Conservation (phyloP, 495 filamentous ascomycete species). For the Platismatia glauca region DNA sequence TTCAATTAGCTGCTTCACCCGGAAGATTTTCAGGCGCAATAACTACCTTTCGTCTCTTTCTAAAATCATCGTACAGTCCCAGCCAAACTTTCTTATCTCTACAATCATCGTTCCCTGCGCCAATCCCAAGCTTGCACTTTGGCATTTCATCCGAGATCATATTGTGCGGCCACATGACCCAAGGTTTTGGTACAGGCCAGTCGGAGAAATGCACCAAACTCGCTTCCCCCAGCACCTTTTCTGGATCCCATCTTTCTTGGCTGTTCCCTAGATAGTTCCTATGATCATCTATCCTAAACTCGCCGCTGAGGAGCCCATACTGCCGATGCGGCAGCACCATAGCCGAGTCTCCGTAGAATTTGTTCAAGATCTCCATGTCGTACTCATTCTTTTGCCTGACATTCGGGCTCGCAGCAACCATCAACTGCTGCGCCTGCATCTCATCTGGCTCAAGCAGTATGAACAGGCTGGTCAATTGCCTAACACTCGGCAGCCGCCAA, state of each 20-base stretch:
- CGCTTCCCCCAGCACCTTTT: conserved; percentile 52
- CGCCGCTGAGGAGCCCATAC: conserved; percentile 61
- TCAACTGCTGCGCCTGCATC: conserved; percentile 43
- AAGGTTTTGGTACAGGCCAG: conserved; percentile 66
- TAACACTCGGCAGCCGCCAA: conserved; percentile 50
- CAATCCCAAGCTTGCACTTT: conserved; percentile 40
- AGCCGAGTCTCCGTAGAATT: conserved; percentile 55
- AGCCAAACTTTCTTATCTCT: conserved; percentile 60
- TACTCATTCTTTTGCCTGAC: conserved; percentile 36
- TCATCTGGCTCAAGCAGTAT: conserved; percentile 56
- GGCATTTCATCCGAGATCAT: conserved; percentile 50
- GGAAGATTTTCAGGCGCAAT: not conserved
- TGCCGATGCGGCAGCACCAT: conserved; percentile 67
- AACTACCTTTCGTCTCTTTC: conserved; percentile 47
- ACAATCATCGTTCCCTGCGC: conserved; percentile 43
- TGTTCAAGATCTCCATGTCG: conserved; percentile 70
- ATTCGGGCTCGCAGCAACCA: conserved; percentile 32
- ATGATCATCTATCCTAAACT: conserved; percentile 57
- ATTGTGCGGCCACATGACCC: conserved; percentile 53
- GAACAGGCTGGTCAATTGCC: conserved; percentile 51
- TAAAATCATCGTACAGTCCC: conserved; percentile 61
- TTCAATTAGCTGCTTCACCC: not conserved
- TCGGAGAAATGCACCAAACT: conserved; percentile 77
- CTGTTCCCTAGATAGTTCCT: conserved; percentile 52
- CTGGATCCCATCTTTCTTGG: conserved; percentile 60